These are phyloP conservation scores for Geranium brycei DNA, from an alignment of 345 rosid genomes.

Conservation along the genomic window DNA sequence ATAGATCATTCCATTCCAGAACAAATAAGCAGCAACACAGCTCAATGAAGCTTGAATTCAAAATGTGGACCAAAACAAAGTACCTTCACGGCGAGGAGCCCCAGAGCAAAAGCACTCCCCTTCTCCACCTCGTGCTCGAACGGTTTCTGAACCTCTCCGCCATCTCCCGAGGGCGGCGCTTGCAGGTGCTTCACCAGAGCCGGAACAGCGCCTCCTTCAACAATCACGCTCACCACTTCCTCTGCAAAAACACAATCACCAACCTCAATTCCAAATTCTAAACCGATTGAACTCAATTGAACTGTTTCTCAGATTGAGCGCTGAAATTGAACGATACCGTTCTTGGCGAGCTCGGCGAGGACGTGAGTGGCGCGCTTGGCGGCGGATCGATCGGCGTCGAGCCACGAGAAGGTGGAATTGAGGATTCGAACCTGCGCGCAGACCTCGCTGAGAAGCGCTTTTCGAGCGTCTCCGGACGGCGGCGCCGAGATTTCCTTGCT, in stretches of 20 bases:
- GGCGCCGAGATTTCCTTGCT: constrained; percentile 43
- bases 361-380: constrained; percentile 92
- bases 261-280: background rate
- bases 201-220: constrained; percentile 92
- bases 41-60: background rate
- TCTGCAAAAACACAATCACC: constrained; percentile 31
- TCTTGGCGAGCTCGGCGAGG: constrained; percentile 95
- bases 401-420: constrained; percentile 63
- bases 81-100: constrained; percentile 95
- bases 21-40: background rate
- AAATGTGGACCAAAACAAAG: constrained; percentile 3
- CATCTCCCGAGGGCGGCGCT: constrained; percentile 57
- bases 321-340: constrained; percentile 48
- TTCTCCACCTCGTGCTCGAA: constrained; percentile 97
- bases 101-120: constrained; percentile 93
- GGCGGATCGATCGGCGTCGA: constrained; percentile 84
- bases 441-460: constrained; percentile 47
- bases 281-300: background rate
- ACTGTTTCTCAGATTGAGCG: background rate
- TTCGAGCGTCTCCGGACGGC: constrained; percentile 48
- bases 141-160: constrained; percentile 32
- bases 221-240: constrained; percentile 89
- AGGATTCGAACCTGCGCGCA: constrained; percentile 63
- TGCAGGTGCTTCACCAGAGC: constrained; percentile 86
- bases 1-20: background rate